These are phyloP conservation scores for Canna indica DNA, from an alignment of 176 grass and related monocot species.

Conservation along the genomic window DNA sequence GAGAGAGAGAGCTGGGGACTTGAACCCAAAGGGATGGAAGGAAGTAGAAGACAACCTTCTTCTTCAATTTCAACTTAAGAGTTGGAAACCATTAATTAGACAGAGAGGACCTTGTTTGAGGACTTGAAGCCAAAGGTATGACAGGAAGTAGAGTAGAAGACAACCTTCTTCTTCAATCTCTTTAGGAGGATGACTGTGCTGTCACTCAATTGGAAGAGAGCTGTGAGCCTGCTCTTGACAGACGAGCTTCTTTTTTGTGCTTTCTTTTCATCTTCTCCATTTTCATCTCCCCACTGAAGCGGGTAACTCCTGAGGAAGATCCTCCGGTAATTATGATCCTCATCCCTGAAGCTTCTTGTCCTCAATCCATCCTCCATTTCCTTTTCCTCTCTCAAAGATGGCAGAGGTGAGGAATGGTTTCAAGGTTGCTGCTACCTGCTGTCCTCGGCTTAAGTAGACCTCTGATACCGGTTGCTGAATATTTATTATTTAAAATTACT, in stretches of 20 bases:
- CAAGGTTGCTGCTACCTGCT: no score
- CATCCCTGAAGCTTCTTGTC: constrained; percentile 59
- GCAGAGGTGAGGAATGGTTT: no score
- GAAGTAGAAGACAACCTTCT: constrained; percentile 42
- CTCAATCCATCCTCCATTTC: constrained; percentile 16
- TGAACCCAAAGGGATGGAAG: constrained; percentile 34
- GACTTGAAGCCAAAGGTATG: constrained; percentile 26
- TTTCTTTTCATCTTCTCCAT: constrained; percentile 14
- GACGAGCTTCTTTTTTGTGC: neutral
- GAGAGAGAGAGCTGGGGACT: constrained; percentile 2
- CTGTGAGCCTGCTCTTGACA: constrained; percentile 5
- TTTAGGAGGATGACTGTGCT: constrained; percentile 44
- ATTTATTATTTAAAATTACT: no score
- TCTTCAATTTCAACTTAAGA: no score
- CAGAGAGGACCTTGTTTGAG: neutral
- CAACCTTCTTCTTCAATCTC: constrained; percentile 51
- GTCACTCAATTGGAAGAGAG: constrained; percentile 39
- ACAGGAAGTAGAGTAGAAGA: constrained; percentile 52
- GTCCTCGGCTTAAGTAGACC: no score
- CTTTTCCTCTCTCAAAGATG: no score
- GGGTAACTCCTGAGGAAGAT: constrained; percentile 74
- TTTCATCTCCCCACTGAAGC: constrained; percentile 56
- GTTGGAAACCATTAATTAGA: neutral
- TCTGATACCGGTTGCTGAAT: no score
- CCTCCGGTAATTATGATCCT: constrained; percentile 66